phyloP scores from a whole-genome alignment of 2,329 filamentous ascomycete species.

The Metarhizium humberi region DNA sequence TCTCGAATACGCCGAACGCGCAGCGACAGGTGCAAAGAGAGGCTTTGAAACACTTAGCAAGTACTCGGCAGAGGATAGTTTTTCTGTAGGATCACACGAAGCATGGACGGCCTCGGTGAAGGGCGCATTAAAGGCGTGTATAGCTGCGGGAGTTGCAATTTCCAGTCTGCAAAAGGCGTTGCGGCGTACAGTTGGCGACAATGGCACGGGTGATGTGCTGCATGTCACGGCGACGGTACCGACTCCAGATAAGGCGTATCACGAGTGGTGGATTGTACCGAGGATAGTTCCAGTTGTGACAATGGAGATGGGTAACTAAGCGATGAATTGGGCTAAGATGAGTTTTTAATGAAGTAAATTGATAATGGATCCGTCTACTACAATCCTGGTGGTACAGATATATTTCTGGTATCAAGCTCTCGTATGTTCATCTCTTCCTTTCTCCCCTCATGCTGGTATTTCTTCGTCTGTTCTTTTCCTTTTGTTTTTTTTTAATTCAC shows the following conservation, averaged over 20 bases:
- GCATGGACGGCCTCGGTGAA: conserved; percentile 53
- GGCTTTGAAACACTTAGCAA: conserved; percentile 48
- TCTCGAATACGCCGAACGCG: conserved; percentile 34
- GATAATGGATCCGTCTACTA: conserved; percentile 3
- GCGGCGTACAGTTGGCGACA: conserved; percentile 16
- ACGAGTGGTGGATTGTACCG: conserved; percentile 58
- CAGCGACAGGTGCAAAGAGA: conserved; percentile 39
- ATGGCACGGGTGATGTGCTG: conserved; percentile 17
- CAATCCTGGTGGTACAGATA: not conserved
- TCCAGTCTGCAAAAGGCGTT: conserved; percentile 49
- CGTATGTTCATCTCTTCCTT: not conserved
- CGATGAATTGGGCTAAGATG: not conserved
- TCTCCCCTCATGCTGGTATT: too few relatives aligned
- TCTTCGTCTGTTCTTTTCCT: too few relatives aligned
- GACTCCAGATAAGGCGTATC: conserved; percentile 42
- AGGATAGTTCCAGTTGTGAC: conserved; percentile 23
- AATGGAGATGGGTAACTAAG: not conserved
- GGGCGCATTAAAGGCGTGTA: conserved; percentile 58
- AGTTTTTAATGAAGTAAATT: not conserved
- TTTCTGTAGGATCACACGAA: conserved; percentile 46
- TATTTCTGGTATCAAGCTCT: conserved; percentile 1
- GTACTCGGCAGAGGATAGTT: conserved; percentile 41
- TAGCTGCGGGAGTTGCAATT: conserved; percentile 58
- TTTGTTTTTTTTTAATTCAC: not conserved
- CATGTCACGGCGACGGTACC: conserved; percentile 44